Evolutionary conservation across 768 basidiomycete genomes (phyloP), one percentile per base, ranked within the genome.

Genomic region (Boletus huronensis): DNA sequence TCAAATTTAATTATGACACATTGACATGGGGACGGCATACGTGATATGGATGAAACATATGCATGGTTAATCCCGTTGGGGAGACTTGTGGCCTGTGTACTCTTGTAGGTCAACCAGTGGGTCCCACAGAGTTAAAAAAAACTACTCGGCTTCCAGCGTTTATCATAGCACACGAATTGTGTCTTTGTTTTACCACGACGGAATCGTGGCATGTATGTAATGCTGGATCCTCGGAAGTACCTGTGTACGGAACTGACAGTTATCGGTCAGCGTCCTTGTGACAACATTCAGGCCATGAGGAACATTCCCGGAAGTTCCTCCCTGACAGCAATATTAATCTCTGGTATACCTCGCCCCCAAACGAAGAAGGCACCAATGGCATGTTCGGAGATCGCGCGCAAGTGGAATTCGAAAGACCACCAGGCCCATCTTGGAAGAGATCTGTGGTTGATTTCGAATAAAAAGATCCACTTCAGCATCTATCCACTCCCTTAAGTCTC

Each of bases 21-120:
- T 57, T 28, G 55, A 55, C 57, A 54, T 65, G 65, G 62, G 54
- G 59, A 64, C 39, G 53, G 53, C 45, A 49, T 26, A 35, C 25
- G 40, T 38, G 36, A 52, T 39, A 45, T n/a, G 53, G 48, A 48
- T n/a, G 50, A 56, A 29, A 35, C 58, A 31, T 29, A 23, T 38
- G 16, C 42, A 39, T 34, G 51, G n/a, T 29, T 34, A 6, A 14
- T 0, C 14, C 29, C 11, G 9, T 32, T 23, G 34, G 46, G 17
- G 19, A 28, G 21, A 19, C 10, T 40, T 32, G 39, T 36, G 16
- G 5, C 28, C 25, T 35, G 39, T 31, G 47, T 38, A 11, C 17
- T 21, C 44, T 19, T 19, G 21, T n/a, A 19, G 26, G 51, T 26
- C 28, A 16, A 46, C 17, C n/a, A 21, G 36, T 39, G 54, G 35